phyloP scores from a whole-genome alignment of 1,284 basidiomycete genomes.

The Cutaneotrichosporon sp. region DNA sequence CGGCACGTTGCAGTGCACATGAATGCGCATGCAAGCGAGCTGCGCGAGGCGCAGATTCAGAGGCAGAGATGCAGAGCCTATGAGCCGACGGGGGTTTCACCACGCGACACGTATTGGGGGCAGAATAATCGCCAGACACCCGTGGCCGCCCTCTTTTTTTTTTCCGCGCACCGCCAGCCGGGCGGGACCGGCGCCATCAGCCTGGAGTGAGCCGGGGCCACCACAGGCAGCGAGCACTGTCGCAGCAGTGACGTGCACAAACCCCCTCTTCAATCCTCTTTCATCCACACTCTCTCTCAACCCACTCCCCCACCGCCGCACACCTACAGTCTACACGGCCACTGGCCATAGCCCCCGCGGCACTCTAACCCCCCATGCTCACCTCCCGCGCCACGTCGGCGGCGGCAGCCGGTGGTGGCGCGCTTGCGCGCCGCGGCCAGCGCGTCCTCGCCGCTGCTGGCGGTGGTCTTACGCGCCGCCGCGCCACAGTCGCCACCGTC shows the following conservation, averaged over 20 bases:
- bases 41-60: too few species aligned
- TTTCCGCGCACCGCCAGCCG: too few species aligned
- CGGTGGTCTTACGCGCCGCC: background rate
- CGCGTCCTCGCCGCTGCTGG: background rate
- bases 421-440: background rate
- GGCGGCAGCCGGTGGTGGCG: background rate
- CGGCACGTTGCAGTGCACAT: too few species aligned
- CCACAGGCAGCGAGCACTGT: too few species aligned
- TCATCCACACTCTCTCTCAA: background rate
- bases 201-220: too few species aligned
- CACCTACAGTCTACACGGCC: background rate
- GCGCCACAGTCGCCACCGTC: background rate
- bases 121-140: too few species aligned
- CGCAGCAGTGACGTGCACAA: background rate
- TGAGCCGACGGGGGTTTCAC: too few species aligned
- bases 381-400: slow-evolving; percentile 6
- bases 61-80: too few species aligned
- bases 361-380: slow-evolving; percentile 5
- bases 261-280: slow-evolving; percentile 1
- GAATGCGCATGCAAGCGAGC: too few species aligned
- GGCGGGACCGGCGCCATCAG: too few species aligned
- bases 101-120: too few species aligned
- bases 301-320: background rate
- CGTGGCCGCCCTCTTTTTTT: too few species aligned
- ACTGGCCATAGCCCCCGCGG: background rate